Evolutionary conservation across 2,329 filamentous ascomycete genomes (phyloP).

Genomic region (Hypoxylon sp.): DNA sequence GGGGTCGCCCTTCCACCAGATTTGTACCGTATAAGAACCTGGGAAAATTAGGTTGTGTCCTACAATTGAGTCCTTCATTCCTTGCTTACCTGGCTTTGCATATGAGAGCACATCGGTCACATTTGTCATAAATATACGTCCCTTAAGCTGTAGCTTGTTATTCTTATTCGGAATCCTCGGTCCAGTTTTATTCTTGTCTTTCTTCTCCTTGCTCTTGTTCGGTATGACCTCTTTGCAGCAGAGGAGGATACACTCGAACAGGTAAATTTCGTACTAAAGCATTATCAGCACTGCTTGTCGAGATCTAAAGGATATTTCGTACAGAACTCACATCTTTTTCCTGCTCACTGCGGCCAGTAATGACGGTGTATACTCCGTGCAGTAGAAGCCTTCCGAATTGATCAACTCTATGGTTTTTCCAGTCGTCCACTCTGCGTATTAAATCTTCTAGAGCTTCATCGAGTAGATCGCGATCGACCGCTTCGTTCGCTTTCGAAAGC

Average conservation of each 20-base stretch:
- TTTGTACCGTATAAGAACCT: conserved; percentile 95
- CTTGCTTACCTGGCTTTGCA: conserved; percentile 80
- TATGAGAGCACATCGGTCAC: conserved; percentile 93
- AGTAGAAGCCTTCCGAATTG: conserved; percentile 90
- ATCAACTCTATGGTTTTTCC: conserved; percentile 91
- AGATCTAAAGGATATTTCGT: conserved; percentile 42
- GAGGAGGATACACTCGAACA: conserved; percentile 93
- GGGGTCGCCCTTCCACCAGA: conserved; percentile 98
- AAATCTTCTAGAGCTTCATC: conserved; percentile 86
- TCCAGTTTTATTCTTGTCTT: conserved; percentile 66
- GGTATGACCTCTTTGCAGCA: conserved; percentile 96
- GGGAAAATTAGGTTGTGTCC: conserved; percentile 17
- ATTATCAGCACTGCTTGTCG: conserved; percentile 34
- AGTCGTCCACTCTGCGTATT: conserved; percentile 86
- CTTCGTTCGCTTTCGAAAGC: conserved; percentile 85
- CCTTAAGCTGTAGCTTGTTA: conserved; percentile 91
- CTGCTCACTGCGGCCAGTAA: conserved; percentile 88
- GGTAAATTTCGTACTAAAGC: conserved; percentile 89
- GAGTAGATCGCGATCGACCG: conserved; percentile 86
- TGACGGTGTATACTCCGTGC: conserved; percentile 88
- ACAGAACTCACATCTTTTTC: conserved; percentile 77
- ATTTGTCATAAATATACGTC: conserved; percentile 98
- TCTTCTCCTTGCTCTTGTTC: conserved; percentile 83
- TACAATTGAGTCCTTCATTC: conserved; percentile 8
- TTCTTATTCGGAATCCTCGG: conserved; percentile 70